Evolutionary conservation across 306 rosid species (phyloP).

Genomic region (Neltuma alba): DNA sequence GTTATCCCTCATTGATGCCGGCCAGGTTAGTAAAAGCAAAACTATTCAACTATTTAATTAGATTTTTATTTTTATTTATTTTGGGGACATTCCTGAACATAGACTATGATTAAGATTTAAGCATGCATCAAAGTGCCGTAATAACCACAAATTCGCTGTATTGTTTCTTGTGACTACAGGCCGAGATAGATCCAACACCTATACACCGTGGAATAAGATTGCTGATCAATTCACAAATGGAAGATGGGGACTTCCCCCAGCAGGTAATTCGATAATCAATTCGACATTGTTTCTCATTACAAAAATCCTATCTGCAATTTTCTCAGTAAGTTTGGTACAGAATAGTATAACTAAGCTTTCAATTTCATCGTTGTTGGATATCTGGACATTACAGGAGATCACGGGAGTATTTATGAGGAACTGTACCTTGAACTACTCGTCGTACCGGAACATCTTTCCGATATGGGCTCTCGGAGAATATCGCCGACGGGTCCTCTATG

Average conservation of each 20-base stretch:
- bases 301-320: background rate
- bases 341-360: background rate
- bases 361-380: background rate
- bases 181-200: constrained; percentile 57
- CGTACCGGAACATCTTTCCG: constrained; percentile 63
- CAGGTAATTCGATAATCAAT: constrained; percentile 42
- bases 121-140: background rate
- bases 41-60: background rate
- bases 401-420: constrained; percentile 60
- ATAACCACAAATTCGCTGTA: background rate
- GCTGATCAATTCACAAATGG: constrained; percentile 69
- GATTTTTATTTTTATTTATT: background rate
- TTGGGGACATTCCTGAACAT: background rate
- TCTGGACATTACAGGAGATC: constrained; percentile 48
- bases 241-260: constrained; percentile 76
- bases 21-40: constrained; percentile 59
- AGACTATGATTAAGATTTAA: background rate
- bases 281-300: background rate
- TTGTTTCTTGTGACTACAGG: constrained; percentile 44
- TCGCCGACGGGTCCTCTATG: constrained; percentile 40
- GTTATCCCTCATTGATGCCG: constrained; percentile 68
- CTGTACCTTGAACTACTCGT: constrained; percentile 52
- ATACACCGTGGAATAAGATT: constrained; percentile 60
- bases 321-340: background rate
- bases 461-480: constrained; percentile 80